A percentile compares a stretch with the other conserved stretches of the same genome.
These are phyloP conservation scores for Ustilago curta DNA, from an alignment of 1,284 basidiomycete genomes.

Conservation along the genomic window DNA sequence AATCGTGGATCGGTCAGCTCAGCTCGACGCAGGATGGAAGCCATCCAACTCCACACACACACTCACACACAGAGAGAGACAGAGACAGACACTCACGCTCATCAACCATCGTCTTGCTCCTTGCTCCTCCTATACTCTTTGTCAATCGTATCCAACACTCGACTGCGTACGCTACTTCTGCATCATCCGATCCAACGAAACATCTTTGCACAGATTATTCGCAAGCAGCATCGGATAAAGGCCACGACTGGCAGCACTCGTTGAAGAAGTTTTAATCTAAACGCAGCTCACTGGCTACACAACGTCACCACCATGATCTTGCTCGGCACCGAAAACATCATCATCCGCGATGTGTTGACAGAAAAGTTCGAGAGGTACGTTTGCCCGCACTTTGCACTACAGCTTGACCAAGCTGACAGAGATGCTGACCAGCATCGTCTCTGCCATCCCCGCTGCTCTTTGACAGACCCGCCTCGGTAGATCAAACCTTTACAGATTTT, in stretches of 20 bases:
- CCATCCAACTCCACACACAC: constrained; percentile 41
- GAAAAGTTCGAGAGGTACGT: constrained; percentile 88
- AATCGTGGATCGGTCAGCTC: too few relatives aligned
- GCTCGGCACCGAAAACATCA: constrained; percentile 73
- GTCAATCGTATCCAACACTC: too few relatives aligned
- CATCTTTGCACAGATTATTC: too few relatives aligned
- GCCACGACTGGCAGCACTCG: neutral
- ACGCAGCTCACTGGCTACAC: too few relatives aligned
- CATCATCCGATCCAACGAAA: neutral
- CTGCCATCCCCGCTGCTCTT: neutral
- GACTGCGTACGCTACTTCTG: neutral
- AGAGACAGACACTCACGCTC: too few relatives aligned
- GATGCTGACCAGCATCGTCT: neutral
- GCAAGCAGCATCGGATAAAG: too few relatives aligned
- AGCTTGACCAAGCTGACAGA: neutral
- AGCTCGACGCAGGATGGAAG: neutral
- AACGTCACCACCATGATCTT: constrained; percentile 63
- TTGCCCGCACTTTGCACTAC: neutral
- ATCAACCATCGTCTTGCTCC: constrained; percentile 1
- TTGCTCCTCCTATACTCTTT: neutral
- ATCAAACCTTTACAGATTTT: constrained; percentile 97
- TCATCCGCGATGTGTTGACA: constrained; percentile 89
- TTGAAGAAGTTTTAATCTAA: neutral
- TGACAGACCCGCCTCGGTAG: constrained; percentile 83
- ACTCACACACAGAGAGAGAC: too few relatives aligned